Evolutionary conservation across 2,329 filamentous ascomycete genomes (phyloP).

Genomic region (Zymoseptoria crescenta): DNA sequence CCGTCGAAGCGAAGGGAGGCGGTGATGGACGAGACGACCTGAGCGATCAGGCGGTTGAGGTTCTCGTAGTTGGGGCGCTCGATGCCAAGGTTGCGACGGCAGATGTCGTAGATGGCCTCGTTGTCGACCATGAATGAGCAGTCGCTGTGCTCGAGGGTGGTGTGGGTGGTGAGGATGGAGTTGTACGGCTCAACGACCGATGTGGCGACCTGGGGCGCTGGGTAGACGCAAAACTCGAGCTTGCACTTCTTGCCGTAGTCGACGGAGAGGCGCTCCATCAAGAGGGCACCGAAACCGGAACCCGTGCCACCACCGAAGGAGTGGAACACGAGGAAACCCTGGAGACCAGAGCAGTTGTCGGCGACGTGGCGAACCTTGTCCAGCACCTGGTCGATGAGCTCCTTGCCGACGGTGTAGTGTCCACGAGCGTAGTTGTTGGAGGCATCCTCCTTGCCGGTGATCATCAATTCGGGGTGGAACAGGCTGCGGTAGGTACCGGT

Average conservation of each 20-base stretch:
- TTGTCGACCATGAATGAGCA: constrained; percentile 99
- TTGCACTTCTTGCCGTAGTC: constrained; percentile 99
- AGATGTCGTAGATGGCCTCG: constrained; percentile 99
- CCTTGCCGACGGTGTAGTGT: constrained; percentile 99
- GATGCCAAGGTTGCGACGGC: constrained; percentile 92
- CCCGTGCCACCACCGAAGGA: constrained; percentile 98
- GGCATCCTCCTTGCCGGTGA: constrained; percentile 99
- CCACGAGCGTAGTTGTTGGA: constrained; percentile 99
- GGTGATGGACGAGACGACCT: constrained; percentile 98
- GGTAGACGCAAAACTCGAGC: constrained; percentile 99
- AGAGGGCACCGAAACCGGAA: constrained; percentile 93
- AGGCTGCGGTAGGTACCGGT: constrained; percentile 92
- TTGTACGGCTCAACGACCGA: constrained; percentile 99
- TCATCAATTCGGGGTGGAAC: constrained; percentile 99
- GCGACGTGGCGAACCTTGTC: constrained; percentile 97
- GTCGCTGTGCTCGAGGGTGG: constrained; percentile 97
- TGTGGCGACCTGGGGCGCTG: constrained; percentile 91
- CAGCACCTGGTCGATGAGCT: constrained; percentile 94
- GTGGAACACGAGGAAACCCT: constrained; percentile 99
- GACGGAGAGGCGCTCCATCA: constrained; percentile 97
- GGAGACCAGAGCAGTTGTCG: constrained; percentile 95
- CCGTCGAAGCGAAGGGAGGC: constrained; percentile 97
- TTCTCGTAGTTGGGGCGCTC: constrained; percentile 98
- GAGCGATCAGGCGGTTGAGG: constrained; percentile 95
- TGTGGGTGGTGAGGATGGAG: constrained; percentile 98